Evolutionary conservation across 2,329 filamentous ascomycete genomes (phyloP), one percentile per base, ranked within the genome.

Genomic region (Fusarium bulbicola): DNA sequence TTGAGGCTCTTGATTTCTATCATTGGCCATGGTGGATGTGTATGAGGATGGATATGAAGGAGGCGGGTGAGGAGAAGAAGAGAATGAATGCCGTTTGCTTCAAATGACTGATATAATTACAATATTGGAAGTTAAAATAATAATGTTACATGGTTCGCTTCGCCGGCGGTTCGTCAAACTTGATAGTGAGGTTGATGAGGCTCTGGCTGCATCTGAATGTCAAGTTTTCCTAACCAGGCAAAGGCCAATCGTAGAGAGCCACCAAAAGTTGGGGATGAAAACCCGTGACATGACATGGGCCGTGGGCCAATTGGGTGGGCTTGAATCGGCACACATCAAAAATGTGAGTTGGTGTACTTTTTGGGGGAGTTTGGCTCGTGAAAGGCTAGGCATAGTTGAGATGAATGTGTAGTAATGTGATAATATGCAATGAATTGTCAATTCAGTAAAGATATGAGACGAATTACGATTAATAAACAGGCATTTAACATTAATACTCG

Each of bases 141-240:
- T 67, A 69, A 53, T 74, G 71, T 73, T 78, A 78, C 72, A 78
- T 72, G 64, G 59, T 59, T 53, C 57, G 59, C 54, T 60, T 57
- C 54, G 32, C 45, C 16, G 57, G 50, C 28, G 6, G 37, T 50
- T 42, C 37, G 59, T 59, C 56, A 28, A 63, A 49, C 28, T 72
- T 49, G 59, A 65, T 68, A 52, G 61, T 59, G 53, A 69, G 47
- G 68, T 60, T 70, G 57, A 71, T 73, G 58, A 74, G 54, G 61
- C 62, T 71, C 68, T 68, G 45, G 16, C 54, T 61, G 43, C 34
- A 36, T 56, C 54, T 43, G 47, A 56, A 64, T 72, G 45, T 61
- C 45, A 37, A 50, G 57, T 73, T 73, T 73, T 73, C 66, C 70
- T 42, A 54, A 62, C 42, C 28, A 42, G 63, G 57, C 46, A 58